phyloP scores from a whole-genome alignment of 225 moss, liverwort and hornwort species.

The Polytrichum formosum region DNA sequence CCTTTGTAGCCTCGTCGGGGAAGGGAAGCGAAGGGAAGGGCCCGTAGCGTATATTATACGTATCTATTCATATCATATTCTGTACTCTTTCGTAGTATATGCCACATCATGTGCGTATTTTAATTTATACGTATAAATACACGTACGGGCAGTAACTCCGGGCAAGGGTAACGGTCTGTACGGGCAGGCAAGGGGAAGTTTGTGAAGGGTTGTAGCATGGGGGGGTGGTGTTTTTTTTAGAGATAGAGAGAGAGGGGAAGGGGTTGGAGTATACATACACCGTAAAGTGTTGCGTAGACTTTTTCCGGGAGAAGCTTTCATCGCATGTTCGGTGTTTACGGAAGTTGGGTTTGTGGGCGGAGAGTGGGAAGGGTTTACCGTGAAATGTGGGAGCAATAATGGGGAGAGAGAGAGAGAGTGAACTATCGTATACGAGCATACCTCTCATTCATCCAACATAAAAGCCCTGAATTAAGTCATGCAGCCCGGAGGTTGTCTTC shows the following conservation, averaged over 20 bases:
- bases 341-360: too few relatives aligned
- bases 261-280: not conserved
- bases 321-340: too few relatives aligned
- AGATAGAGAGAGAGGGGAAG: too few relatives aligned
- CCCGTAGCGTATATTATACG: not conserved
- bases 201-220: too few relatives aligned
- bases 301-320: not conserved
- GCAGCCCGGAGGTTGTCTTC: too few relatives aligned
- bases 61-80: rapidly evolving
- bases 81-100: not conserved
- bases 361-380: too few relatives aligned
- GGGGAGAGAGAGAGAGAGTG: too few relatives aligned
- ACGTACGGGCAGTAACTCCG: not conserved
- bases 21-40: not conserved
- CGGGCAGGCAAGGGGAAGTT: not conserved
- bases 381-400: too few relatives aligned
- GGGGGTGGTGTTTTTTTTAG: not conserved
- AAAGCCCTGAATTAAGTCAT: too few relatives aligned
- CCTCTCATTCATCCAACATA: too few relatives aligned
- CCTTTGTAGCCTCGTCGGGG: not conserved
- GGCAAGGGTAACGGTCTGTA: constrained; percentile 4
- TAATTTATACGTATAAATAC: not conserved
- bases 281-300: not conserved
- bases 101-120: not conserved
- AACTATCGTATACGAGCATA: too few relatives aligned